Percentiles rank a stretch among this genome's conserved stretches.
Conservation (phyloP, 768 basidiomycete genomes). For the Lyophyllum semitale region DNA sequence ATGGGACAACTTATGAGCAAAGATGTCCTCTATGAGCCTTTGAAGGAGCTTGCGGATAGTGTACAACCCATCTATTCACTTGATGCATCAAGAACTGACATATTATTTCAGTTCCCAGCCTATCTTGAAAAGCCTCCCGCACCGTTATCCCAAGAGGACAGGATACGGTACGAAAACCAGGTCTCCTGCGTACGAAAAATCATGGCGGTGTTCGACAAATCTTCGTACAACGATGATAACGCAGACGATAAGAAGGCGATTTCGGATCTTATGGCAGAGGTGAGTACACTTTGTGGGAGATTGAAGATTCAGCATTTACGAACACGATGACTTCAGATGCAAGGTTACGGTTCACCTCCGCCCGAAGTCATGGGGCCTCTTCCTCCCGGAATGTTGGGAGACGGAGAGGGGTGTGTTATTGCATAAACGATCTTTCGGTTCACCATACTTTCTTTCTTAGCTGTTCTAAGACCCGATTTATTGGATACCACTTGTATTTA, state of each 20-base stretch:
- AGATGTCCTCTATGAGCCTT: constrained; percentile 82
- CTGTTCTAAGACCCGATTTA: background rate
- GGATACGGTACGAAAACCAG: constrained; percentile 65
- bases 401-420: constrained; percentile 2
- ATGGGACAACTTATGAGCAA: constrained; percentile 83
- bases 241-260: constrained; percentile 44
- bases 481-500: constrained; percentile 4
- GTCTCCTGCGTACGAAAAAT: constrained; percentile 54
- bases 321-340: background rate
- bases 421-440: background rate
- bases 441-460: background rate
- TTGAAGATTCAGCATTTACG: background rate
- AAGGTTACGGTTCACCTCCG: constrained; percentile 5
- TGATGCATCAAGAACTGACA: background rate
- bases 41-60: constrained; percentile 77
- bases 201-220: constrained; percentile 63
- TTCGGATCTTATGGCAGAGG: constrained; percentile 76
- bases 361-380: constrained; percentile 2
- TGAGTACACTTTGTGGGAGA: constrained; percentile 25
- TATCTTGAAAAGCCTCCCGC: constrained; percentile 64
- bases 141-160: constrained; percentile 53
- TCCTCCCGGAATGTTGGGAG: background rate
- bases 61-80: constrained; percentile 35
- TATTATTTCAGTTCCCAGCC: constrained; percentile 61
- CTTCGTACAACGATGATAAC: constrained; percentile 58